Conservation (phyloP, 257 asterid species). For the Solanum sejunctum region DNA sequence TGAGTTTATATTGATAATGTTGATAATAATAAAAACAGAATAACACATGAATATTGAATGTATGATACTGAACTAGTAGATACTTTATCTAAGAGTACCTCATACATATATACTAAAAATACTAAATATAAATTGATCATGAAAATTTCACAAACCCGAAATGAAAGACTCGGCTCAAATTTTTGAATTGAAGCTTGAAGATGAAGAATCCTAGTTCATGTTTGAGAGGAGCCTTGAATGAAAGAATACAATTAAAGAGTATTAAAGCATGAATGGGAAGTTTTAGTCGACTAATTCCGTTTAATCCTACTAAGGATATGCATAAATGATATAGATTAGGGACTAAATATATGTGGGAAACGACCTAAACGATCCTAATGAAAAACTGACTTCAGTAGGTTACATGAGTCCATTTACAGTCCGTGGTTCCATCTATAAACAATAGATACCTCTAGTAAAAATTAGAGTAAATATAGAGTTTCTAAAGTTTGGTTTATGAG, state of each 20-base stretch:
- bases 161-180: not conserved
- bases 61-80: not conserved
- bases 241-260: too few species aligned
- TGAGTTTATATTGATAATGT: too few species aligned
- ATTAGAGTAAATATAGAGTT: too few species aligned
- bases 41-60: not conserved
- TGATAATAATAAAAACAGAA: not conserved
- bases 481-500: not conserved
- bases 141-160: not conserved
- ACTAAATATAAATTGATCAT: too few species aligned
- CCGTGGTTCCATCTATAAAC: not conserved
- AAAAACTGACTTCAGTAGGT: too few species aligned
- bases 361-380: not conserved
- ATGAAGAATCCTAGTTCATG: not conserved
- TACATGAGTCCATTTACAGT: not conserved
- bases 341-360: not conserved
- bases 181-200: not conserved
- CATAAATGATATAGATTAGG: not conserved
- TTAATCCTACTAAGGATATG: not conserved
- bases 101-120: not conserved
- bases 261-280: not conserved
- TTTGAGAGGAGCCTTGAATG: not conserved
- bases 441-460: not conserved
- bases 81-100: not conserved
- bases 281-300: not conserved